Evolutionary conservation across 257 asterid species (phyloP), one percentile per base, ranked within the genome.

Genomic region (Salvia rosmarinus): DNA sequence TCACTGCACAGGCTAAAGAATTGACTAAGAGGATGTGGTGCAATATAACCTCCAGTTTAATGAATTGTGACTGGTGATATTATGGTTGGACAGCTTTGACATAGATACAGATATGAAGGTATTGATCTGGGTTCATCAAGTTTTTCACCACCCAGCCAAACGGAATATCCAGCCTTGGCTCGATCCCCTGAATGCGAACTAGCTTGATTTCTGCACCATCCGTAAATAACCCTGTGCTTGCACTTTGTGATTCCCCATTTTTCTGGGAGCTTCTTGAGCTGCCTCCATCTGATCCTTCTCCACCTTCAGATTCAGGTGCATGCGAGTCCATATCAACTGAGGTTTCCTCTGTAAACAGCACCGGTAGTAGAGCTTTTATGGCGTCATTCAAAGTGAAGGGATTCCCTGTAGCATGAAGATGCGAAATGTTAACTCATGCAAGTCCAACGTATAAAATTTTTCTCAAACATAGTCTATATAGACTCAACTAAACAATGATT

Each of bases 101-200:
- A 68, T 86, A 88, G 57, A 86, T 85, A 85, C 94, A 88, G n/a
- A 95, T 84, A 84, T 95, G 99, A 78, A 95, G 92, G 79, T 83
- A 90, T 76, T 95, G 87, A 42, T 95, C 99, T 1, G 99, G 98
- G 79, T 91, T 88, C 89, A 86, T 84, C 90, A 95, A 90, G 76
- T 89, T 90, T 75, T 85, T 92, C 80, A 84, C 98, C 57, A 95
- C 86, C 99, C 98, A 95, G 32, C 92, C 85, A 20, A 95, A 89
- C 8, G 99, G 99, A 63, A 95, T 88, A 73, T 91, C 95, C 84
- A 86, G 30, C 75, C 82, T 81, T 6, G 96, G 98, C 80, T 91
- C 94, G 8, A 95, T 91, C 49, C 99, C 98, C 68, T 95, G 99
- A 74, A 91, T 84, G 32, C 98, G 96, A 19, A 95, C 79, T 11